Percentiles rank a stretch among this genome's conserved stretches.
These are phyloP conservation scores for Phlegmacium glaucopus DNA, from an alignment of 768 basidiomycete genomes.

Conservation along the genomic window DNA sequence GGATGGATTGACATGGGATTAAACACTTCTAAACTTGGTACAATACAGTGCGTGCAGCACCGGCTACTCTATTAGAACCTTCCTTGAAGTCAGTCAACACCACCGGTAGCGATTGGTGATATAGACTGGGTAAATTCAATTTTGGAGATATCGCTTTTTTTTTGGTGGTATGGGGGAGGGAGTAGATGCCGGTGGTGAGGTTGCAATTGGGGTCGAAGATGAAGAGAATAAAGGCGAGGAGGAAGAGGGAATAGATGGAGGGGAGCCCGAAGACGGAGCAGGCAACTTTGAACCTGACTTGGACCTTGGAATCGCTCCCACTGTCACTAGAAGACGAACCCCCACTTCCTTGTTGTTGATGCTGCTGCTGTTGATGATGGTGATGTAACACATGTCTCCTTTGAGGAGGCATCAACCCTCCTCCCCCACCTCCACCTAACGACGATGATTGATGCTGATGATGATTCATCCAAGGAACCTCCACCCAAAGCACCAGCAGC, in stretches of 20 bases:
- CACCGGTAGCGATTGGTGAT: too few relatives aligned
- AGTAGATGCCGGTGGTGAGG: too few relatives aligned
- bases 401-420: conserved; percentile 5
- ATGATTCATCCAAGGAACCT: neutral
- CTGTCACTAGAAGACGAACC: conserved; percentile 10
- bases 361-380: too few relatives aligned
- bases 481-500: neutral
- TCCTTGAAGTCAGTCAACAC: too few relatives aligned
- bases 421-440: conserved; percentile 3
- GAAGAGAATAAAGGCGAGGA: too few relatives aligned
- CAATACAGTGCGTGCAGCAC: too few relatives aligned
- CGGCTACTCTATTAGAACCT: too few relatives aligned
- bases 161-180: neutral
- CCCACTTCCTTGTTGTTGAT: neutral
- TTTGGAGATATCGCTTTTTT: too few relatives aligned
- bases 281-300: neutral
- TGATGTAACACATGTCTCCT: neutral
- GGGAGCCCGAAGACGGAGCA: neutral
- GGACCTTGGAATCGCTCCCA: conserved; percentile 9
- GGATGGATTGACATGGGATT: too few relatives aligned
- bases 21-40: too few relatives aligned
- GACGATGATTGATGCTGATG: neutral
- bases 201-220: neutral
- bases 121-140: too few relatives aligned
- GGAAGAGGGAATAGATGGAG: neutral